Percentiles rank a stretch among this genome's conserved stretches.
Evolutionary conservation across 2,329 filamentous ascomycete species (phyloP).

Genomic region (Zymoseptoria ardabiliae): DNA sequence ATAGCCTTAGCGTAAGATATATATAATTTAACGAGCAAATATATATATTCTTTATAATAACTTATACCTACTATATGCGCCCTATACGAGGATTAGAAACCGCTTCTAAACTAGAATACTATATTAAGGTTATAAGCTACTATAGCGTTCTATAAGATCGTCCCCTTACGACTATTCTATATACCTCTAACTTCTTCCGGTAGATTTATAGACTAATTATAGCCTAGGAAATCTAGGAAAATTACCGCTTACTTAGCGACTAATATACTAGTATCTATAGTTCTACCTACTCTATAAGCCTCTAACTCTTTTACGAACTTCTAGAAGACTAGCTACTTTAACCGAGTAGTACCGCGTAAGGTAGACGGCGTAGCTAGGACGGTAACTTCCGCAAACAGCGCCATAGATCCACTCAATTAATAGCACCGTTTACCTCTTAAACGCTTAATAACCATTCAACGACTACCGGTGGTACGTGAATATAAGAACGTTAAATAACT

Average conservation of each 20-base stretch:
- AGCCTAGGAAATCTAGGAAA: background rate
- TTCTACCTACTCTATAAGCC: background rate
- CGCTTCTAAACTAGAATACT: background rate
- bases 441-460: too few relatives aligned
- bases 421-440: too few relatives aligned
- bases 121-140: background rate
- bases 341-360: background rate
- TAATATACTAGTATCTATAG: background rate
- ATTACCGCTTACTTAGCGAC: background rate
- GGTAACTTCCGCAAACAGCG: too few relatives aligned
- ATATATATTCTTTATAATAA: too few relatives aligned
- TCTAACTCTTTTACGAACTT: background rate
- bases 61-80: too few relatives aligned
- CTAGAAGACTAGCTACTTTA: background rate
- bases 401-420: too few relatives aligned
- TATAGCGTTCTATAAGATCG: background rate
- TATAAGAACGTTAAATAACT: too few relatives aligned
- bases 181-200: background rate
- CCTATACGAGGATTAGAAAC: background rate
- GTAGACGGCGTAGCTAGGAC: too few relatives aligned
- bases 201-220: background rate
- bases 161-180: conserved; percentile 1
- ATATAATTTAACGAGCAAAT: too few relatives aligned
- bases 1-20: too few relatives aligned
- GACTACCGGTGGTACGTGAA: too few relatives aligned